A percentile compares a stretch with the other conserved stretches of the same genome.
phyloP scores from a whole-genome alignment of 352 stramenopile genomes.

The Phytopythium boreale region DNA sequence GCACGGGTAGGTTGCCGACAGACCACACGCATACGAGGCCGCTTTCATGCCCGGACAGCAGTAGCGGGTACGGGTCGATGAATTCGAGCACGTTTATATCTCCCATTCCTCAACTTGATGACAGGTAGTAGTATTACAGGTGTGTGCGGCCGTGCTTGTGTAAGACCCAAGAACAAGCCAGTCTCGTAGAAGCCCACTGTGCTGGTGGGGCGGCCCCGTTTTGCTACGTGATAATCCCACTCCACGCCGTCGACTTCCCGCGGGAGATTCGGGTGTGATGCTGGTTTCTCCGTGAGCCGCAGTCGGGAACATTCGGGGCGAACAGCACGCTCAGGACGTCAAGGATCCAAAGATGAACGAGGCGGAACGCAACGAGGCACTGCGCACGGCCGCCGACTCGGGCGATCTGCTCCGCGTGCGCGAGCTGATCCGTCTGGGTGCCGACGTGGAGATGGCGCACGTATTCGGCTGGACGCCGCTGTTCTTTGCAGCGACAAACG shows the following conservation, averaged over 20 bases:
- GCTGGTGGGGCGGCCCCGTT: too few relatives aligned
- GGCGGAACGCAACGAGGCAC: background rate
- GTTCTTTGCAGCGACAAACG: background rate
- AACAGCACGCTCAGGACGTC: background rate
- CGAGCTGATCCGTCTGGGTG: background rate
- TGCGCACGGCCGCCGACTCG: background rate
- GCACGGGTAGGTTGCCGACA: constrained; percentile 46
- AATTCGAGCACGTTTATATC: constrained; percentile 73
- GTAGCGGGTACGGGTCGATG: constrained; percentile 67
- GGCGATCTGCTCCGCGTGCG: background rate
- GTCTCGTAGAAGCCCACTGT: too few relatives aligned
- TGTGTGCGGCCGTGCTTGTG: too few relatives aligned
- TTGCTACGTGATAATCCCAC: background rate
- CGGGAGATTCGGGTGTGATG: too few relatives aligned
- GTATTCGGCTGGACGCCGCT: background rate
- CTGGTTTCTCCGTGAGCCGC: background rate
- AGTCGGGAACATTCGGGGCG: background rate
- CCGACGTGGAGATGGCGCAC: background rate
- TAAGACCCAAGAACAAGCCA: too few relatives aligned
- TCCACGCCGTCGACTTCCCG: background rate
- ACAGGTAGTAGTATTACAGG: too few relatives aligned
- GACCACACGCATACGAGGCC: constrained; percentile 58
- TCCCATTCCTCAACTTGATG: too few relatives aligned
- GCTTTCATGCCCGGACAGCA: constrained; percentile 71
- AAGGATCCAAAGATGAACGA: background rate